phyloP scores from a whole-genome alignment of 768 basidiomycete genomes.

The Lentinula lateritia region DNA sequence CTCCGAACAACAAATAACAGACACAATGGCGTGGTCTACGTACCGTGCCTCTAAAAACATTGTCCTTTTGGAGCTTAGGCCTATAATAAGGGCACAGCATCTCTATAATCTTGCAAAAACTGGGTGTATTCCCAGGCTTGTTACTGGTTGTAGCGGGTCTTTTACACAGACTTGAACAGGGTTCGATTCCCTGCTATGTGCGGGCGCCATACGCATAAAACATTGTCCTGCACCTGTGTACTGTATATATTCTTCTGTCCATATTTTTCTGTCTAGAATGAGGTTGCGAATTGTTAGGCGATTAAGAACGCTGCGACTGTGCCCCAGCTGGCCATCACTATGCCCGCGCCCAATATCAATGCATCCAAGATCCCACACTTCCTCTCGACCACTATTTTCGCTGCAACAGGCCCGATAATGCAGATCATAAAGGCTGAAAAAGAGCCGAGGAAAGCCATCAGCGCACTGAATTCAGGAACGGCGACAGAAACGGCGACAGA shows the following conservation, averaged over 20 bases:
- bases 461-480: constrained; percentile 73
- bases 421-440: constrained; percentile 77
- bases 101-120: too few species aligned
- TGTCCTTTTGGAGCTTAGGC: too few species aligned
- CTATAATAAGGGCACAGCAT: too few species aligned
- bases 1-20: too few species aligned
- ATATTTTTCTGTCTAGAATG: background rate
- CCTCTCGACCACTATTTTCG: constrained; percentile 56
- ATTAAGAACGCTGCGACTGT: constrained; percentile 59
- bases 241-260: background rate
- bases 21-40: too few species aligned
- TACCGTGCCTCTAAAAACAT: too few species aligned
- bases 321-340: constrained; percentile 73
- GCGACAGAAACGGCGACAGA: constrained; percentile 68
- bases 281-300: constrained; percentile 9
- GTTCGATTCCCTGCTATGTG: too few species aligned
- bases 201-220: too few species aligned
- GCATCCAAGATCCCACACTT: constrained; percentile 48
- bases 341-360: constrained; percentile 42
- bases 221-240: too few species aligned
- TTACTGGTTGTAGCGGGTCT: too few species aligned
- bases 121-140: too few species aligned
- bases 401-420: constrained; percentile 70
- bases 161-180: too few species aligned
- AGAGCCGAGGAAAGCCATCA: constrained; percentile 91